phyloP scores from a whole-genome alignment of 345 rosid genomes.

The Schrenkiella parvula region DNA sequence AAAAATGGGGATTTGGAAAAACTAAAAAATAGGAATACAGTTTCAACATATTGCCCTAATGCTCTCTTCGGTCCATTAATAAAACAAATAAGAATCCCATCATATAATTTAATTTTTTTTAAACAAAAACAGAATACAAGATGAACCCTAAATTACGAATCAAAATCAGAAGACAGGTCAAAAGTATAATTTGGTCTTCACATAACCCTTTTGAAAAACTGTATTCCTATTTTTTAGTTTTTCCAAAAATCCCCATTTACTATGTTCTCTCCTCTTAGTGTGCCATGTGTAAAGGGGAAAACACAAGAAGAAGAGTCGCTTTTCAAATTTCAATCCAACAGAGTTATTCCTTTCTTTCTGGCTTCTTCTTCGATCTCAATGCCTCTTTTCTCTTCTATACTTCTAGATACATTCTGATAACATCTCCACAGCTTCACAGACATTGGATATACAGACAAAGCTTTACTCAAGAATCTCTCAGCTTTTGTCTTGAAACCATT shows the following conservation, averaged over 20 bases:
- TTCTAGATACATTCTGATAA: conserved; percentile 29
- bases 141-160: too few relatives aligned
- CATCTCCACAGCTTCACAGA: conserved; percentile 63
- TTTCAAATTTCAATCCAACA: conserved; percentile 29
- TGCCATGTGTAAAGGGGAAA: neutral
- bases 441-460: conserved; percentile 63
- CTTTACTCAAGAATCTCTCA: conserved; percentile 60
- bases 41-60: too few relatives aligned
- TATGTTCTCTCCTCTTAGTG: neutral
- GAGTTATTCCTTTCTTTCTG: conserved; percentile 52
- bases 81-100: too few relatives aligned
- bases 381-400: conserved; percentile 34
- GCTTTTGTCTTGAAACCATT: conserved; percentile 35
- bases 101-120: too few relatives aligned
- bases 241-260: neutral
- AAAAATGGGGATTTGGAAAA: too few relatives aligned
- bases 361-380: conserved; percentile 48
- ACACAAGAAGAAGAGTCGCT: neutral
- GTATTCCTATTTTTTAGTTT: neutral
- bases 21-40: too few relatives aligned
- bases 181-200: neutral
- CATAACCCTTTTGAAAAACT: neutral
- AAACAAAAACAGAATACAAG: too few relatives aligned
- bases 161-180: neutral
- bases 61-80: too few relatives aligned